These are phyloP conservation scores for Oropetium thomaeum DNA, from an alignment of 176 grass and related monocot species.

Conservation along the genomic window DNA sequence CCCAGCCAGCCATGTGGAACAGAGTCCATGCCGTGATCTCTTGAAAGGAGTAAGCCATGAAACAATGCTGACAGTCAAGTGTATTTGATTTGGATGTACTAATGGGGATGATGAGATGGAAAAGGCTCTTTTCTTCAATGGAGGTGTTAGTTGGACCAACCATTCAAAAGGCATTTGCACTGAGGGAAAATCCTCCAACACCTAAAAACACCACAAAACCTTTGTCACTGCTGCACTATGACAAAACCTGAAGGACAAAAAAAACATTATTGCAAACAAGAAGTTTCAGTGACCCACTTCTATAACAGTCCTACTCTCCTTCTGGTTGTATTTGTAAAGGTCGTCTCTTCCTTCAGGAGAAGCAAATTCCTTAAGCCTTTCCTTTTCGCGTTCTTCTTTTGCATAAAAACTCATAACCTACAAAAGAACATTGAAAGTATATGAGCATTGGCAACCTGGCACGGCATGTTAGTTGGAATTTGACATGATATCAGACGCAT, in stretches of 20 bases:
- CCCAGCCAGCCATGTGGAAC: constrained; percentile 72
- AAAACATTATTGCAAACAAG: background rate
- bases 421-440: constrained; percentile 9
- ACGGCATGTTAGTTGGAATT: constrained; percentile 1
- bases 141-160: constrained; percentile 88
- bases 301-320: constrained; percentile 73
- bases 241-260: background rate
- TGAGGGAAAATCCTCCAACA: constrained; percentile 88
- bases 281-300: constrained; percentile 56
- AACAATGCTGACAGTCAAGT: constrained; percentile 84
- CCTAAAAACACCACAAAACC: constrained; percentile 39
- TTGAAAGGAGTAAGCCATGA: constrained; percentile 77
- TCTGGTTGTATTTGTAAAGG: constrained; percentile 88
- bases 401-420: constrained; percentile 91
- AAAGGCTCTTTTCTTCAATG: constrained; percentile 91
- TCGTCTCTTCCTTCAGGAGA: constrained; percentile 97
- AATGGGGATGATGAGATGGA: constrained; percentile 89
- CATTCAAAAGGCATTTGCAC: constrained; percentile 95
- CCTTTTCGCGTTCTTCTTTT: constrained; percentile 70
- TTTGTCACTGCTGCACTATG: constrained; percentile 21
- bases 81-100: constrained; percentile 66
- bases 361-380: constrained; percentile 85
- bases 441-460: constrained; percentile 8
- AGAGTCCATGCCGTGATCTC: constrained; percentile 66
- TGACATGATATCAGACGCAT: constrained; percentile 9